These are phyloP conservation scores for Fusarium protoensiforme DNA, from an alignment of 2,329 filamentous ascomycete species.

Conservation along the genomic window DNA sequence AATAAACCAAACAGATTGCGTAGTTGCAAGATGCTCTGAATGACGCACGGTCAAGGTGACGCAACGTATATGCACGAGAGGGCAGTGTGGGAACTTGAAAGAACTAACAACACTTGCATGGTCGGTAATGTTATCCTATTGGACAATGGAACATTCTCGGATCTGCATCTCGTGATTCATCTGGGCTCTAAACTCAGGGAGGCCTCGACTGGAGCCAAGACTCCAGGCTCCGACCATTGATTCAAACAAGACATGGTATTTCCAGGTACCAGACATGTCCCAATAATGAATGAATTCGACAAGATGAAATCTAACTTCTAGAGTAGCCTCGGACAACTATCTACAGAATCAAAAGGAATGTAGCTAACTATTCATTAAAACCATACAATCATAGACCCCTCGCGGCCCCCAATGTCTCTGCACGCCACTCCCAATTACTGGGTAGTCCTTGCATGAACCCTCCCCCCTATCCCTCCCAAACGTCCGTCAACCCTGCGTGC, in stretches of 20 bases:
- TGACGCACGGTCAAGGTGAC: background rate
- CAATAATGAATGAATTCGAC: background rate
- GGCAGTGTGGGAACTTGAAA: background rate
- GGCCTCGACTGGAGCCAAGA: background rate
- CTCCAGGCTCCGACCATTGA: background rate
- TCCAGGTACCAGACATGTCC: background rate
- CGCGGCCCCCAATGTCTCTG: background rate
- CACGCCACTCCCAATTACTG: background rate
- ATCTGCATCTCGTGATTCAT: background rate
- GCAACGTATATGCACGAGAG: background rate
- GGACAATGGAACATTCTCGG: background rate
- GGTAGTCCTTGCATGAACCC: background rate
- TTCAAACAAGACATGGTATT: background rate
- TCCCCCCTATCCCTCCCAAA: background rate
- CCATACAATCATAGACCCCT: background rate
- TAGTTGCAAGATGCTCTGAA: background rate
- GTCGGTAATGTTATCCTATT: background rate
- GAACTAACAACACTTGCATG: background rate
- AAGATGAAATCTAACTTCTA: background rate
- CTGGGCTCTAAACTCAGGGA: background rate
- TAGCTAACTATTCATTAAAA: background rate
- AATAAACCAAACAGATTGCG: background rate
- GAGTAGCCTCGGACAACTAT: background rate
- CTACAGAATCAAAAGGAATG: background rate
- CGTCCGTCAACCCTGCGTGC: background rate